phyloP scores from a whole-genome alignment of 495 filamentous ascomycete species.

The Penicillium macrosclerotiorum region DNA sequence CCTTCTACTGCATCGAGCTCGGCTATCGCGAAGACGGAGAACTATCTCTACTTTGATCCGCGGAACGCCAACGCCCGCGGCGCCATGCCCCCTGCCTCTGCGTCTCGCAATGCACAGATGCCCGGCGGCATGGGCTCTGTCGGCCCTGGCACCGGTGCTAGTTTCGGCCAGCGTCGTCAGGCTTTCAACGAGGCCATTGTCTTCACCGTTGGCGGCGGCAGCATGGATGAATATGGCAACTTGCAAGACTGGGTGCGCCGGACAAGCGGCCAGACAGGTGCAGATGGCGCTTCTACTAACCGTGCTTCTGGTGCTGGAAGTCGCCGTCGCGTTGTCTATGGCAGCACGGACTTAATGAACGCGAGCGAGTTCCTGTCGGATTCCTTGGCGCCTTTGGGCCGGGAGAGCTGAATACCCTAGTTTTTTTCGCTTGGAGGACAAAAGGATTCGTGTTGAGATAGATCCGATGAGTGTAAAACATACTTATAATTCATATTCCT shows the following conservation, averaged over 20 bases:
- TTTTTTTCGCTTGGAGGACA: neutral
- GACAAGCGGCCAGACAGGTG: slow-evolving; percentile 55
- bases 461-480: slow-evolving; percentile 16
- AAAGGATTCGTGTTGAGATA: neutral
- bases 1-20: slow-evolving; percentile 82
- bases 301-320: slow-evolving; percentile 30
- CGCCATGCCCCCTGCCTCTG: slow-evolving; percentile 73
- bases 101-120: slow-evolving; percentile 52
- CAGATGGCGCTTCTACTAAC: slow-evolving; percentile 47
- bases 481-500: slow-evolving; percentile 20
- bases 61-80: slow-evolving; percentile 88
- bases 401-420: slow-evolving; percentile 48
- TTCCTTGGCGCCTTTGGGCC: slow-evolving; percentile 77
- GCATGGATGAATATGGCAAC: slow-evolving; percentile 99
- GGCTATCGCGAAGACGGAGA: slow-evolving; percentile 94
- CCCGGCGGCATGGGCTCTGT: slow-evolving; percentile 43
- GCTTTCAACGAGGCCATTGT: slow-evolving; percentile 95
- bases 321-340: slow-evolving; percentile 85
- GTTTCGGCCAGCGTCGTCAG: slow-evolving; percentile 89
- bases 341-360: slow-evolving; percentile 90
- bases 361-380: slow-evolving; percentile 81
- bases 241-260: slow-evolving; percentile 92
- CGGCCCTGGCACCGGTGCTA: slow-evolving; percentile 69
- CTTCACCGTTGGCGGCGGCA: slow-evolving; percentile 94
- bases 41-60: slow-evolving; percentile 98